Evolutionary conservation across 1,139 yeast species (phyloP).

Genomic region (Taphrina wiesneri): DNA sequence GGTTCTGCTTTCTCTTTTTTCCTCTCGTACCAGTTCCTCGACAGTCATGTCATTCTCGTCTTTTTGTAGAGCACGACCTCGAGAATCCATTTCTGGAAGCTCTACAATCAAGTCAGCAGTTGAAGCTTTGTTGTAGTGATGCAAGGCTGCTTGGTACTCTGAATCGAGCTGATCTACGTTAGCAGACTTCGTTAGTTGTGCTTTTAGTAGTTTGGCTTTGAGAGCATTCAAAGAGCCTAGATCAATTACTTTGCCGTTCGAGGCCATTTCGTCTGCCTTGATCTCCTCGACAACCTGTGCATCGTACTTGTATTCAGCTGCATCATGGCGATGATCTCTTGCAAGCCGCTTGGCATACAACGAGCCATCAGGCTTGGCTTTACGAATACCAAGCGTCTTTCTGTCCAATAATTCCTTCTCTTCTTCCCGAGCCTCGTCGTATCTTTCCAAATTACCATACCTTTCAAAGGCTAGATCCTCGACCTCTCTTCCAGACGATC

Average conservation of each 20-base stretch:
- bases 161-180: constrained; percentile 43
- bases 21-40: constrained; percentile 50
- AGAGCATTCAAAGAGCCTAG: constrained; percentile 39
- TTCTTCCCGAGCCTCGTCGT: constrained; percentile 45
- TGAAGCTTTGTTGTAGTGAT: constrained; percentile 2
- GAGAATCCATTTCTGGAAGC: constrained; percentile 38
- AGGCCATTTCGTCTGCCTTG: constrained; percentile 24
- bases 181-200: constrained; percentile 44
- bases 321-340: constrained; percentile 14
- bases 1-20: constrained; percentile 43
- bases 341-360: constrained; percentile 36
- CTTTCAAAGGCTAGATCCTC: constrained; percentile 43
- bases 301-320: not conserved
- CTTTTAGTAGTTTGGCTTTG: constrained; percentile 47
- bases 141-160: constrained; percentile 42
- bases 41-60: constrained; percentile 46
- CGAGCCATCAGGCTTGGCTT: constrained; percentile 35
- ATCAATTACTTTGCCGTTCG: constrained; percentile 6
- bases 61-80: constrained; percentile 35
- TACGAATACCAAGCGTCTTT: constrained; percentile 37
- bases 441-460: constrained; percentile 42
- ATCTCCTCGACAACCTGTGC: constrained; percentile 14
- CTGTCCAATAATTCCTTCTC: constrained; percentile 43
- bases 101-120: constrained; percentile 34
- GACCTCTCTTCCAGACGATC: constrained; percentile 36